Base-by-base conservation (phyloP, 2,329 filamentous ascomycete genomes). In the Podosphaera fusca region DNA sequence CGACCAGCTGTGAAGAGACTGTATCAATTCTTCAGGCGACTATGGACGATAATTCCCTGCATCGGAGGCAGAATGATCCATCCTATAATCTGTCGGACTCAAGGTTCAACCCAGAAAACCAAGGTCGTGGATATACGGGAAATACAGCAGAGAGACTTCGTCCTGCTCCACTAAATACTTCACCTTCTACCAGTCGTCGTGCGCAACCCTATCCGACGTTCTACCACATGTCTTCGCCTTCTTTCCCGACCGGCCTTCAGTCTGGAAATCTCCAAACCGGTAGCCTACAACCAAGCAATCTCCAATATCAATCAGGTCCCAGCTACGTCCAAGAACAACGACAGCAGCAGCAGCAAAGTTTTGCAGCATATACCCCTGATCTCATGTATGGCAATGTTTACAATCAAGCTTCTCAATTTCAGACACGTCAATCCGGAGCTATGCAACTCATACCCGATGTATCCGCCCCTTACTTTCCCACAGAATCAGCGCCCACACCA, bases 311-410 rank as follows among this genome's bases (percentile, higher is more conserved):
- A 31, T 53, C 62, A 33, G 61, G 57, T 38, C 65, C 62, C 31
- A 60, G 59, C 47, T 67, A 65, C 56, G 45, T 60, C 59, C 77
- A 81, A 62, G 79, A 81, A 60, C 74, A 76, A 62, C 74, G 77
- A 49, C 69, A 69, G 69, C 70, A 75, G 10, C 35, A 38, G 12
- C 50, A 53, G 21, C 75, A 75, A 63, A 69, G 69, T 62, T 81
- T 79, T 64, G 69, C 72, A 69, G 73, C 63, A 67, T 84, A 78
- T 73, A 81, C 73, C 65, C 70, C 81, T 56, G 78, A 79, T 61
- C 80, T 90, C 73, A 82, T 92, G 77, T 94, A 94, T 70, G 74
- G 73, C 71, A 69, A 79, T 72, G 74, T 83, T 71, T 94, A 94
- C 72, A 85, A 90, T 67, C 60, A 64, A 34, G 79, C 82, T 68